These are phyloP conservation scores for Aspergillus asperescens DNA, from an alignment of 495 filamentous ascomycete genomes.

Conservation along the genomic window DNA sequence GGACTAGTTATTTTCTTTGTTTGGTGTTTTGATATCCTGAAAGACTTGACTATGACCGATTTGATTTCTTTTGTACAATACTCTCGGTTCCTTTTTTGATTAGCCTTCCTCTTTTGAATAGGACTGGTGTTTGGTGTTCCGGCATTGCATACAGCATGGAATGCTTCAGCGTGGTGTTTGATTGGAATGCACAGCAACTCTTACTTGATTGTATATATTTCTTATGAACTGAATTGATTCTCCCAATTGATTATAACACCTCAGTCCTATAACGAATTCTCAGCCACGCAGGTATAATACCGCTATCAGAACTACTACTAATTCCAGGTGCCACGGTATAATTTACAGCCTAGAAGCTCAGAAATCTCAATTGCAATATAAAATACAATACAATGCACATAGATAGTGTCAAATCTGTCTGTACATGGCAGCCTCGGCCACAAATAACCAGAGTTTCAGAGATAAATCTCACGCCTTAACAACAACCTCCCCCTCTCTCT, in stretches of 20 bases:
- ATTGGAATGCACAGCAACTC: constrained; percentile 13
- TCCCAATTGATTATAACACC: neutral
- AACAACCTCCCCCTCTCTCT: constrained; percentile 39
- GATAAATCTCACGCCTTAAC: constrained; percentile 20
- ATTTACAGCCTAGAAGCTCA: no score
- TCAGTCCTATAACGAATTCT: no score
- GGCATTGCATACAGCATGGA: constrained; percentile 16
- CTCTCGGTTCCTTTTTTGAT: constrained; percentile 10
- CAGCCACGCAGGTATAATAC: no score
- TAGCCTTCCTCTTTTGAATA: constrained; percentile 10
- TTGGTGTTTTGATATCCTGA: constrained; percentile 16
- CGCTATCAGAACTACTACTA: no score
- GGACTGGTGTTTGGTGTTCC: constrained; percentile 12
- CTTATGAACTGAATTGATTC: neutral
- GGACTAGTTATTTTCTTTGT: constrained; percentile 17
- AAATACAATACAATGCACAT: constrained; percentile 6
- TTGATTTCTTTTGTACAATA: constrained; percentile 17
- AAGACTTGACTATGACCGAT: constrained; percentile 12
- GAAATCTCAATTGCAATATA: constrained; percentile 1
- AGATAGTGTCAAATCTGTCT: no score
- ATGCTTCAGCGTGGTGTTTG: constrained; percentile 15
- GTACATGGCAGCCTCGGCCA: neutral
- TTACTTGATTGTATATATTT: neutral
- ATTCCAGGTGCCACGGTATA: no score
- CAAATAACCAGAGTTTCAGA: neutral